phyloP scores from a whole-genome alignment of 1,284 basidiomycete genomes.

The Cryptococcus sp. region DNA sequence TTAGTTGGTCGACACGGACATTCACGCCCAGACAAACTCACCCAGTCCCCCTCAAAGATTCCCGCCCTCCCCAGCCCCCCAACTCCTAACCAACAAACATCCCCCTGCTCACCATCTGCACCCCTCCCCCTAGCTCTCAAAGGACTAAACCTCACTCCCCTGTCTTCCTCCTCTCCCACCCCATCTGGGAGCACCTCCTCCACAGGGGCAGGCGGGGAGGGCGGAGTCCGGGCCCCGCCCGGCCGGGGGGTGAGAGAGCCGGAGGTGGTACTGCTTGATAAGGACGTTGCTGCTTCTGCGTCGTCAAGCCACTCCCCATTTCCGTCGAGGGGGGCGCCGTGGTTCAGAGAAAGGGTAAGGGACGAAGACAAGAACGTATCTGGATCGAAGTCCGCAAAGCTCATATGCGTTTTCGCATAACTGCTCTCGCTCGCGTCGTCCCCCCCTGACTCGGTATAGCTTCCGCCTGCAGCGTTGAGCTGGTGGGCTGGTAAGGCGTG shows the following conservation, averaged over 20 bases:
- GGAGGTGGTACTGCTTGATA: slow-evolving; percentile 35
- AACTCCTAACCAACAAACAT: slow-evolving; percentile 43
- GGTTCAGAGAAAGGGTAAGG: slow-evolving; percentile 18
- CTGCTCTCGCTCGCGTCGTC: slow-evolving; percentile 20
- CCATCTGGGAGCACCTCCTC: slow-evolving; percentile 19
- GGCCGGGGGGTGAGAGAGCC: slow-evolving; percentile 48
- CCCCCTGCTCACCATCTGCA: slow-evolving; percentile 17
- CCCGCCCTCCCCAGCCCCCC: slow-evolving; percentile 69
- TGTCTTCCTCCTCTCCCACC: slow-evolving; percentile 15
- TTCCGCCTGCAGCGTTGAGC: slow-evolving; percentile 14
- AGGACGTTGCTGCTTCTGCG: slow-evolving; percentile 18
- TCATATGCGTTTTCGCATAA: slow-evolving; percentile 29
- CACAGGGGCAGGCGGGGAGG: slow-evolving; percentile 26
- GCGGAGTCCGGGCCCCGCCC: slow-evolving; percentile 13
- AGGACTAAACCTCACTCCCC: slow-evolving; percentile 24
- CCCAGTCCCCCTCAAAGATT: slow-evolving; percentile 84
- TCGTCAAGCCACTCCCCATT: slow-evolving; percentile 10
- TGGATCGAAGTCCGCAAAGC: slow-evolving; percentile 37
- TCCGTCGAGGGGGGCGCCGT: slow-evolving; percentile 12
- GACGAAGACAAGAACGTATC: slow-evolving; percentile 38
- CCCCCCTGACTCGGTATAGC: slow-evolving; percentile 7
- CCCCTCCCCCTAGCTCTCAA: slow-evolving; percentile 14
- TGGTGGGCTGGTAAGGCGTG: slow-evolving; percentile 12
- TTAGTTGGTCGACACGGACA: not conserved
- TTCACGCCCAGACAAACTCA: slow-evolving; percentile 48